These are phyloP conservation scores for Cladosporium colombiae DNA, from an alignment of 2,329 filamentous ascomycete species.

Conservation along the genomic window DNA sequence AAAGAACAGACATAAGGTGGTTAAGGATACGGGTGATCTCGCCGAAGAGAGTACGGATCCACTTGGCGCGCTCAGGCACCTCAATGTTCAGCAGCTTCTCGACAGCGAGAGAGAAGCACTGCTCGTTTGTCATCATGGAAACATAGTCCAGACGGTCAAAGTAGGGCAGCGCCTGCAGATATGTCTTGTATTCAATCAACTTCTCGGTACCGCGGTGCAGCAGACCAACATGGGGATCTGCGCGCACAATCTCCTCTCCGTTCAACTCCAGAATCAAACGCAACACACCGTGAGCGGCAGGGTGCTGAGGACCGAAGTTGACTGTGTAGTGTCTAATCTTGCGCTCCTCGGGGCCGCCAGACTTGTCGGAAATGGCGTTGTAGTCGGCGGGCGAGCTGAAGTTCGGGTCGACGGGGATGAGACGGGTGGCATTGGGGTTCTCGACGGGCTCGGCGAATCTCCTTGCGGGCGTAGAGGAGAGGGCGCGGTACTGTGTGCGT, in stretches of 20 bases:
- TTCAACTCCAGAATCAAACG: slow-evolving; percentile 96
- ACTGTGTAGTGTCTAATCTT: slow-evolving; percentile 99
- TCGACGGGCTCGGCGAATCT: slow-evolving; percentile 60
- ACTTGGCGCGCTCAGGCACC: slow-evolving; percentile 93
- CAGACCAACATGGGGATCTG: slow-evolving; percentile 94
- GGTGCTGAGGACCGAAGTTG: slow-evolving; percentile 99
- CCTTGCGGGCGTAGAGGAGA: slow-evolving; percentile 66
- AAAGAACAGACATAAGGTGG: slow-evolving; percentile 96
- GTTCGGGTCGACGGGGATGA: slow-evolving; percentile 66
- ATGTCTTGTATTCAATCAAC: slow-evolving; percentile 99
- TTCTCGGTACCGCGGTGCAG: slow-evolving; percentile 98
- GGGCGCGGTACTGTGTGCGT: slow-evolving; percentile 53
- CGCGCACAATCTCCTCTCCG: slow-evolving; percentile 94
- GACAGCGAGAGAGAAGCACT: slow-evolving; percentile 91
- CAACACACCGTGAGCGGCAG: slow-evolving; percentile 95
- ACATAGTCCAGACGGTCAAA: slow-evolving; percentile 99
- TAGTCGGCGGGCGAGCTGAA: slow-evolving; percentile 56
- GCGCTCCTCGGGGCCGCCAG: slow-evolving; percentile 59
- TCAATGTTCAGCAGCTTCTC: slow-evolving; percentile 98
- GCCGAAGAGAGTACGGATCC: slow-evolving; percentile 91
- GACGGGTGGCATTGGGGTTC: slow-evolving; percentile 57
- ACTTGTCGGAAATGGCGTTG: slow-evolving; percentile 47
- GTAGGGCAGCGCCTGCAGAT: slow-evolving; percentile 95
- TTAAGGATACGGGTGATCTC: slow-evolving; percentile 94
- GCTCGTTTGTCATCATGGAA: slow-evolving; percentile 99